A percentile compares a stretch with the other conserved stretches of the same genome.
Conservation (phyloP, 768 basidiomycete genomes). For the Serendipita sp. region DNA sequence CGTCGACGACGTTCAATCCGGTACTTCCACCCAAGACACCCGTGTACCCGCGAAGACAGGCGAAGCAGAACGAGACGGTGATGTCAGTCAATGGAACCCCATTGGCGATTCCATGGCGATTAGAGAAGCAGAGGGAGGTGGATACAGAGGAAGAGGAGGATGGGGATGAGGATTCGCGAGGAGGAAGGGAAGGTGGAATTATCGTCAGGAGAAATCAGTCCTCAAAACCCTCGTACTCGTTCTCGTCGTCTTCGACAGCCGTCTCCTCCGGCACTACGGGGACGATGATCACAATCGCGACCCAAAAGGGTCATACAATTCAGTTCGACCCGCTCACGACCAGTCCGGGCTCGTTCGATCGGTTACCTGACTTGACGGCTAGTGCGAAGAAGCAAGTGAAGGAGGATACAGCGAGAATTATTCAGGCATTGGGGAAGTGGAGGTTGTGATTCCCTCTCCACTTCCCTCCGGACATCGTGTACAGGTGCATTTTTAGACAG, state of each 20-base stretch:
- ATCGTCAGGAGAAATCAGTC: background rate
- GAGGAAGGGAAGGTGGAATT: background rate
- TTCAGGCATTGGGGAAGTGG: slow-evolving; percentile 67
- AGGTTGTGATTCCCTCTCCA: slow-evolving; percentile 25
- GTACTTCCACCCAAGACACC: background rate
- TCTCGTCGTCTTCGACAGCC: background rate
- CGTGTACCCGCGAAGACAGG: background rate
- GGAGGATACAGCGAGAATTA: slow-evolving; percentile 55
- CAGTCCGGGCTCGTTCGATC: slow-evolving; percentile 55
- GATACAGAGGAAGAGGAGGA: background rate
- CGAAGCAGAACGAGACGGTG: background rate
- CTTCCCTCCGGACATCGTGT: too few relatives aligned
- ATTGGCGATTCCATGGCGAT: background rate
- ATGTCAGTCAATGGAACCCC: background rate
- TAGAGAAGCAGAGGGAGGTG: background rate
- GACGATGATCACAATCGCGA: background rate
- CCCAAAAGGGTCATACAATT: slow-evolving; percentile 18
- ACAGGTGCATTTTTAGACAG: too few relatives aligned
- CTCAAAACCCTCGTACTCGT: background rate
- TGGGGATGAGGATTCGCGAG: background rate
- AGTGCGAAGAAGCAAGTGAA: slow-evolving; percentile 73
- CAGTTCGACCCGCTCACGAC: slow-evolving; percentile 72
- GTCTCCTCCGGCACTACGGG: background rate
- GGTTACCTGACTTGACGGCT: slow-evolving; percentile 59
- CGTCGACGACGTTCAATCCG: background rate